These are phyloP conservation scores for Claviceps cyperi DNA, from an alignment of 2,329 filamentous ascomycete genomes.

Conservation along the genomic window DNA sequence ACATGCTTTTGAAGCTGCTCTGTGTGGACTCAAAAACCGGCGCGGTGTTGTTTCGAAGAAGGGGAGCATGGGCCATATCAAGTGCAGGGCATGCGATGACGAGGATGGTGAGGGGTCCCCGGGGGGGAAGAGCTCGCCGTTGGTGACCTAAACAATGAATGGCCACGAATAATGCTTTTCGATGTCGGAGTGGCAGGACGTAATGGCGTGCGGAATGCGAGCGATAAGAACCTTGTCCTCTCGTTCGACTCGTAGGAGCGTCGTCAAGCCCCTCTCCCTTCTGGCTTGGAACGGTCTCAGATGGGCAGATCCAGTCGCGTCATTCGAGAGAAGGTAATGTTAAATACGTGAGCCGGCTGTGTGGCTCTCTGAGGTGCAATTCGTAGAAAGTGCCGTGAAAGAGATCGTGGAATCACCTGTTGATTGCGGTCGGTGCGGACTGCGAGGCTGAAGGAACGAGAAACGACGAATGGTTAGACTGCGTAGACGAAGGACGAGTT, in stretches of 20 bases:
- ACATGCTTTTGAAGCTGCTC: constrained; percentile 26
- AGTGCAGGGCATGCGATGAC: constrained; percentile 27
- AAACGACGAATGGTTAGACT: no score
- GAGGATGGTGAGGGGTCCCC: neutral
- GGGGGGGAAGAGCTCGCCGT: constrained; percentile 5
- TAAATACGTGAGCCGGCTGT: neutral
- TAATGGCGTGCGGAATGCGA: constrained; percentile 1
- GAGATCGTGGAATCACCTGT: neutral
- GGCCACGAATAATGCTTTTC: neutral
- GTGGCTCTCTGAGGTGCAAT: neutral
- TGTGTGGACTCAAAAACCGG: constrained; percentile 36
- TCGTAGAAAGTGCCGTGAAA: neutral
- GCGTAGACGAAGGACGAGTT: neutral
- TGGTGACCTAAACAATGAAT: neutral
- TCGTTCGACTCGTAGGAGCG: constrained; percentile 2
- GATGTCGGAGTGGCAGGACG: neutral
- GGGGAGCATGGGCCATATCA: constrained; percentile 45
- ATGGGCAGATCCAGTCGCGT: constrained; percentile 5
- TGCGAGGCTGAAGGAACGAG: neutral
- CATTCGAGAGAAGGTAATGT: constrained; percentile 6
- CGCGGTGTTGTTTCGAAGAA: constrained; percentile 44
- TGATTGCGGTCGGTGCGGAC: neutral
- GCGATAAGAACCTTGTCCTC: neutral
- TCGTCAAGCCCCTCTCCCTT: constrained; percentile 5
- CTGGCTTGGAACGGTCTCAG: constrained; percentile 7